These are phyloP conservation scores for Globisporangium cystogenes DNA, from an alignment of 352 stramenopile species.

Conservation along the genomic window DNA sequence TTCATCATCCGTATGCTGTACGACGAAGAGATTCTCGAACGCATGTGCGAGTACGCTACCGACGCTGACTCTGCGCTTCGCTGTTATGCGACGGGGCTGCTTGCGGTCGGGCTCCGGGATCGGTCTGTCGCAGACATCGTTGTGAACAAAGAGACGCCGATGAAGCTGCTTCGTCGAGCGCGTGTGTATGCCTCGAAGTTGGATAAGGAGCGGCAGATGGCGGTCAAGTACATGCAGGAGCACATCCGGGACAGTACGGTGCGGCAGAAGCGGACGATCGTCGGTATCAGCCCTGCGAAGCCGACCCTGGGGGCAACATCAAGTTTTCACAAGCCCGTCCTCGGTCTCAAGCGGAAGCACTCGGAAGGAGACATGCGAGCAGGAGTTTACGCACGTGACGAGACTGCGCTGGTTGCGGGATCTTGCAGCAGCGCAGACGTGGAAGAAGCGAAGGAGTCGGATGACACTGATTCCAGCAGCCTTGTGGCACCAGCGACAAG, in stretches of 20 bases:
- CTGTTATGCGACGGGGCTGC: constrained; percentile 71
- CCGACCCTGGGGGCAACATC: neutral
- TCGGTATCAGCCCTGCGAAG: constrained; percentile 7
- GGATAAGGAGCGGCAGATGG: constrained; percentile 55
- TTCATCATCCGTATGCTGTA: constrained; percentile 69
- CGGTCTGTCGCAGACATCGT: constrained; percentile 75
- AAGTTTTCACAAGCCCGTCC: constrained; percentile 5
- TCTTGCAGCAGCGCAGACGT: constrained; percentile 1
- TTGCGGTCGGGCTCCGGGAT: constrained; percentile 73
- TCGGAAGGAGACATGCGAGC: constrained; percentile 20
- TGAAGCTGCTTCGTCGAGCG: constrained; percentile 69
- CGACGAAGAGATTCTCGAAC: constrained; percentile 76
- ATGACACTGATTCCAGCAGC: neutral
- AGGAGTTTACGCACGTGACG: constrained; percentile 17
- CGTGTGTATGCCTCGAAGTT: constrained; percentile 76
- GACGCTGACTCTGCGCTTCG: constrained; percentile 48
- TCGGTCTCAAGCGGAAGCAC: constrained; percentile 38
- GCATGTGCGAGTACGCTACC: constrained; percentile 60
- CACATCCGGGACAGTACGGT: constrained; percentile 29
- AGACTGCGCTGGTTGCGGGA: constrained; percentile 11
- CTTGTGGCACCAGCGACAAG: neutral
- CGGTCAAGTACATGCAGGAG: constrained; percentile 78
- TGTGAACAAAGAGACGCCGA: constrained; percentile 72
- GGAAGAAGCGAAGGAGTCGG: constrained; percentile 4
- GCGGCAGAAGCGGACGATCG: constrained; percentile 28